phyloP scores from a whole-genome alignment of 768 basidiomycete genomes.

The Gloeostereum incarnatum region DNA sequence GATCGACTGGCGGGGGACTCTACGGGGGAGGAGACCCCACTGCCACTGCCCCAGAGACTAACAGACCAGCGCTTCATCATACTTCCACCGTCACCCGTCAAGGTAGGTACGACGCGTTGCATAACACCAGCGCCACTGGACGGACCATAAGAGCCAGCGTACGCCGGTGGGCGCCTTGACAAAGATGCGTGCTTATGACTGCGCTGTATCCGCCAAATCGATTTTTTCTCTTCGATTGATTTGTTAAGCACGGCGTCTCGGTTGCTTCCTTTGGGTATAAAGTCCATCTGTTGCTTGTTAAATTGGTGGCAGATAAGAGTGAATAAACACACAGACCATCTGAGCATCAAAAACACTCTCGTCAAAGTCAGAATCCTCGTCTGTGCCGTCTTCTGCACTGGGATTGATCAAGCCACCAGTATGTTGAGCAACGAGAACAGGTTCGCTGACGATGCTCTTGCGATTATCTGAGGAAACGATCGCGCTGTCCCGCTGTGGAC shows the following conservation, averaged over 20 bases:
- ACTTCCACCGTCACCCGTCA: constrained; percentile 62
- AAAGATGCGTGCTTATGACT: constrained; percentile 41
- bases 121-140: constrained; percentile 47
- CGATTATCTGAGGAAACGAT: constrained; percentile 26
- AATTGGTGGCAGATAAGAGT: neutral
- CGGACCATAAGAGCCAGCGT: constrained; percentile 44
- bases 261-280: constrained; percentile 66
- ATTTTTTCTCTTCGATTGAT: constrained; percentile 54
- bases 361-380: constrained; percentile 29
- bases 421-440: constrained; percentile 43
- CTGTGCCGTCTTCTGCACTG: constrained; percentile 15
- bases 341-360: constrained; percentile 52
- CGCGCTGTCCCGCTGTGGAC: constrained; percentile 23
- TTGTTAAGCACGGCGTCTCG: constrained; percentile 55
- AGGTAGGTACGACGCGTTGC: constrained; percentile 61
- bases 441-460: constrained; percentile 63
- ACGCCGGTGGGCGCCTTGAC: constrained; percentile 20
- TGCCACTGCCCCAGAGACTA: constrained; percentile 42
- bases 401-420: constrained; percentile 17
- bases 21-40: constrained; percentile 24
- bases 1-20: constrained; percentile 13
- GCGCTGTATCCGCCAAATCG: constrained; percentile 54
- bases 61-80: constrained; percentile 66
- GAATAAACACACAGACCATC: constrained; percentile 43
- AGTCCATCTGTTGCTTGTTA: constrained; percentile 40